Evolutionary conservation across 2,329 filamentous ascomycete genomes (phyloP).

Genomic region (Sclerotinia spermophila): DNA sequence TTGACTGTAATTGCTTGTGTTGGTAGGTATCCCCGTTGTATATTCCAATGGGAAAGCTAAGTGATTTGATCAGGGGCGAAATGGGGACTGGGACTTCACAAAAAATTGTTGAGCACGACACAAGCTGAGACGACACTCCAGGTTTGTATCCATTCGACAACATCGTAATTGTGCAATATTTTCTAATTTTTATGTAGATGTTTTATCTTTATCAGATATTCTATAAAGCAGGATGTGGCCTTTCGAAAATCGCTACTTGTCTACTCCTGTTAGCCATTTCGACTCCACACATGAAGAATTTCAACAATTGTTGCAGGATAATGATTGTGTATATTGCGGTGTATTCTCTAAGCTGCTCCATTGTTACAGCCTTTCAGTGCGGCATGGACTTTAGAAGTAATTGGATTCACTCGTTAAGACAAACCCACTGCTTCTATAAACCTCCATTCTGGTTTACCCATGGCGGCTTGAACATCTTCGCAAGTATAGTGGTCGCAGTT

Average conservation of each 20-base stretch:
- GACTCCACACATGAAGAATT: slow-evolving; percentile 20
- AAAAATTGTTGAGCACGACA: neutral
- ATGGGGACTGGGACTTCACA: slow-evolving; percentile 14
- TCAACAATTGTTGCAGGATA: slow-evolving; percentile 18
- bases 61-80: neutral
- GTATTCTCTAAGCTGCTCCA: slow-evolving; percentile 14
- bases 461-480: slow-evolving; percentile 20
- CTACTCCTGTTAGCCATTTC: slow-evolving; percentile 23
- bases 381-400: slow-evolving; percentile 20
- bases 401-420: slow-evolving; percentile 17
- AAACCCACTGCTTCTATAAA: slow-evolving; percentile 22
- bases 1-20: slow-evolving; percentile 11
- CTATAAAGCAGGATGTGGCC: slow-evolving; percentile 21
- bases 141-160: neutral
- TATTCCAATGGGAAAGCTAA: neutral
- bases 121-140: neutral
- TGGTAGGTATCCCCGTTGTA: neutral
- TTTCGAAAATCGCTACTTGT: slow-evolving; percentile 23
- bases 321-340: slow-evolving; percentile 21
- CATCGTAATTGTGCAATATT: neutral
- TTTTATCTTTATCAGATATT: slow-evolving; percentile 25
- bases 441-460: slow-evolving; percentile 24
- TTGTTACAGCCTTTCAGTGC: slow-evolving; percentile 24
- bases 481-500: slow-evolving; percentile 15
- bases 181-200: slow-evolving; percentile 21